Evolutionary conservation across 2,329 filamentous ascomycete genomes (phyloP), one percentile per base, ranked within the genome.

Genomic region (Hymenoscyphus scutula): DNA sequence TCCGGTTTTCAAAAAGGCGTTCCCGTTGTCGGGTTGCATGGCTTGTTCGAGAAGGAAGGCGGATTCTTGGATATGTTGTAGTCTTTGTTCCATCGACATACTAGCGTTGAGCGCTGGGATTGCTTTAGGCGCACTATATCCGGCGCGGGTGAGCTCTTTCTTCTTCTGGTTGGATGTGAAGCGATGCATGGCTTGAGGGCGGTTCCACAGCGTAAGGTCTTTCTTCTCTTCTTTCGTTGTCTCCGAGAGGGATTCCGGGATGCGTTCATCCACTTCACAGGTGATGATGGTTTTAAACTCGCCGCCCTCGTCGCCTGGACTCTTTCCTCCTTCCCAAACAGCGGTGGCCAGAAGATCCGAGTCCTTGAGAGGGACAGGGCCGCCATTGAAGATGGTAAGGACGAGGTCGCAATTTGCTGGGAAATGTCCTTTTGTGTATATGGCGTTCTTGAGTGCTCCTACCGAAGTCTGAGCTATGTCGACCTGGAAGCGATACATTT

Each of bases 401-500:
- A 17, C 25, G 38, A 62, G 23, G 29, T 13, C 32, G 53, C 51
- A 23, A 13, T 56, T 56, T 8, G 57, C 32, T 13, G 61, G 57
- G 37, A 62, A 59, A n/a, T 25, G 17, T 25, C 56, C 61, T 25
- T 8, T 30, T 25, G 30, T 56, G 38, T 59, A 62, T 27, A 62
- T 13, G 5, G 56, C 57, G 29, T 17, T 30, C 53, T 62, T 62
- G 34, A 62, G 45, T 17, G 34, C 56, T 7, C 30, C 13, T 17
- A 62, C 27, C 11, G 25, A 45, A 34, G 32, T 41, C 5, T 51
- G 19, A 15, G 13, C 2, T 3, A 19, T 32, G 51, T 62, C 51
- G 6, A 48, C 38, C 7, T 58, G 48, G 45, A 54, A 62, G 32
- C 25, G 34, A 37, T 59, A 59, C 11, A 56, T 59, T 19, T 62